Percentiles rank a stretch among this genome's conserved stretches.
Conservation (phyloP, 2,329 filamentous ascomycete species). For the Ambrosiella beaveri region DNA sequence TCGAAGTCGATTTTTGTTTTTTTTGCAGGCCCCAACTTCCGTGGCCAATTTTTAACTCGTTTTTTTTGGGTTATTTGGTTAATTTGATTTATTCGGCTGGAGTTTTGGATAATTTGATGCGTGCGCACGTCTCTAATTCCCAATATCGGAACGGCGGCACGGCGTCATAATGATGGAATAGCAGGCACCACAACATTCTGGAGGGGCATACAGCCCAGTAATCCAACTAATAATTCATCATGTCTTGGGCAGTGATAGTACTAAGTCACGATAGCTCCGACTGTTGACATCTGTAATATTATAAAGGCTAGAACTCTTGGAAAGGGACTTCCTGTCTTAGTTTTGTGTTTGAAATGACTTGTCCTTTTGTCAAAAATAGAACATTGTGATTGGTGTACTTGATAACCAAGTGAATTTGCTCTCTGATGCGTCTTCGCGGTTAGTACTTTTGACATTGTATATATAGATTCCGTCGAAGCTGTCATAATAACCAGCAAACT, state of each 20-base stretch:
- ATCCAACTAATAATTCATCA: neutral
- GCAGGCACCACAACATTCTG: neutral
- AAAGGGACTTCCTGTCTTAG: neutral
- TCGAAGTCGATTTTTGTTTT: neutral
- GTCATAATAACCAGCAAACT: too few species aligned
- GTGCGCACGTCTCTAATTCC: neutral
- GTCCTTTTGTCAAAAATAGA: neutral
- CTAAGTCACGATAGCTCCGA: neutral
- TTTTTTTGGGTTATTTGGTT: constrained; percentile 4
- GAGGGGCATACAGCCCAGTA: neutral
- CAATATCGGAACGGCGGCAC: constrained; percentile 1
- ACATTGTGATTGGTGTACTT: too few species aligned
- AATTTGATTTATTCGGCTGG: constrained; percentile 6
- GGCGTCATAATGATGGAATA: constrained; percentile 5
- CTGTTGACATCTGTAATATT: neutral
- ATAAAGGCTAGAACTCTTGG: neutral
- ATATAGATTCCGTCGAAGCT: neutral
- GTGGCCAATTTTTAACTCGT: constrained; percentile 1
- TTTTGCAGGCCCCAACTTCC: neutral
- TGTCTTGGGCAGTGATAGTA: neutral
- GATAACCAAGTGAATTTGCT: too few species aligned
- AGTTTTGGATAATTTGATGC: neutral
- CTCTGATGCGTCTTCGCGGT: too few species aligned
- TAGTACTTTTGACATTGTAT: neutral
- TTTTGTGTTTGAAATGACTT: neutral